Evolutionary conservation across 2,329 filamentous ascomycete species (phyloP), one percentile per base, ranked within the genome.

Genomic region (Stachybotrys echinatus): DNA sequence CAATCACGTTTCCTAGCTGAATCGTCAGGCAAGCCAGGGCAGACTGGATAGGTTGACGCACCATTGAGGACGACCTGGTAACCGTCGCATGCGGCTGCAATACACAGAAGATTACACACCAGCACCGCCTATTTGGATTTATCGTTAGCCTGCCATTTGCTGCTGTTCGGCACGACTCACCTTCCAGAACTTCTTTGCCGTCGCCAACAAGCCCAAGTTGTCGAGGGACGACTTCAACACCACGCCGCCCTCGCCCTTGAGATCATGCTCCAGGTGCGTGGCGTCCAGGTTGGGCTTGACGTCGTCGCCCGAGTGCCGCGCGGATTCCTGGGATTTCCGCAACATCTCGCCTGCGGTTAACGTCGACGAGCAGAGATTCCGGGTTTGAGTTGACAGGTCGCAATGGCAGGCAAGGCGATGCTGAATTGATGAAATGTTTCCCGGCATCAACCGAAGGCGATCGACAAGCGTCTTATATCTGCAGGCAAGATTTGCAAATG

Each of bases 1-100:
- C 50, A 27, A 54, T 54, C 8, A 52, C 45, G 23, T 52, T 54
- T 10, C 52, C 45, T 47, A 21, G 12, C n/a, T 12, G 12, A 38
- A 8, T 37, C 7, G n/a, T 37, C 20, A 37, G 10, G 6, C 6
- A 34, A 7, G 19, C 19, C 14, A 4, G 10, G 12, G 7, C 17
- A 20, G 12, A 7, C 20, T 27, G 20, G 20, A 4, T 23, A 27
- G 5, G 31, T 17, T 21, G 27, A 34, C 6, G 14, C 23, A 47
- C 45, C 52, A 19, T 52, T 54, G 19, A 54, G 12, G 23, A 44
- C 49, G n/a, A 45, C 40, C 12, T 54, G 50, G n/a, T 48, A 54
- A 2, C 52, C 52, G 44, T 54, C 52, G 27, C 23, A 34, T 2
- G 50, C 47, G 3, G 50, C 52, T 3, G 52, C 50, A 18, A 54